Conservation (phyloP, 2,329 filamentous ascomycete species). For the Fusarium sp. region DNA sequence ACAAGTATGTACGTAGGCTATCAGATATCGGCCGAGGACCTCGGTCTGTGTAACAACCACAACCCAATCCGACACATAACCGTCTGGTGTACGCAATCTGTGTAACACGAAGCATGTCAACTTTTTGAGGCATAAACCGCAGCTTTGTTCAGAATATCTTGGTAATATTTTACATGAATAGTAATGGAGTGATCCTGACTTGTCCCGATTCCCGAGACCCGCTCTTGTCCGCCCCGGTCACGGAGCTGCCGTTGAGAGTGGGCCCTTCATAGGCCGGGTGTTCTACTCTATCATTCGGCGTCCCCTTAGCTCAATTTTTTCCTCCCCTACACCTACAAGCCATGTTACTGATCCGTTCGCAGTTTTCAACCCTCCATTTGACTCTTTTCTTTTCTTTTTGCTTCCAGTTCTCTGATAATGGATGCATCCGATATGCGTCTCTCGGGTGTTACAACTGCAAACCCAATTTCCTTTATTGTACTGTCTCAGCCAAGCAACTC, state of each 20-base stretch:
- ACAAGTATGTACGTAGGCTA: neutral
- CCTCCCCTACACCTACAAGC: neutral
- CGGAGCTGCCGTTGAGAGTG: constrained; percentile 37
- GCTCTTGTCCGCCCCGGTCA: constrained; percentile 36
- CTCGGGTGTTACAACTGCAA: neutral
- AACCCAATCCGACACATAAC: neutral
- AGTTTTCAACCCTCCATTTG: constrained; percentile 3
- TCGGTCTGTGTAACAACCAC: neutral
- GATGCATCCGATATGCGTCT: constrained; percentile 14
- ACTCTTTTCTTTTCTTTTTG: neutral
- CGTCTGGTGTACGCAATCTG: neutral
- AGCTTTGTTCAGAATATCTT: neutral
- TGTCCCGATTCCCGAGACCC: constrained; percentile 21
- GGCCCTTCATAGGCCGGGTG: constrained; percentile 19
- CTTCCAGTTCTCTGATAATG: constrained; percentile 19
- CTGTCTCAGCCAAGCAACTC: neutral
- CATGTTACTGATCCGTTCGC: neutral
- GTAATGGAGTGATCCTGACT: neutral
- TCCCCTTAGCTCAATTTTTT: constrained; percentile 12
- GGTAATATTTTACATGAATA: neutral
- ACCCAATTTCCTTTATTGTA: neutral
- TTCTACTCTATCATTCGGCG: constrained; percentile 13
- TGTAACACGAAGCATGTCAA: neutral
- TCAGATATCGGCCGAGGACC: constrained; percentile 10
- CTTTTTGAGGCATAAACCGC: neutral